Evolutionary conservation across 2,329 filamentous ascomycete species (phyloP).

Genomic region (Piedraia hortae): DNA sequence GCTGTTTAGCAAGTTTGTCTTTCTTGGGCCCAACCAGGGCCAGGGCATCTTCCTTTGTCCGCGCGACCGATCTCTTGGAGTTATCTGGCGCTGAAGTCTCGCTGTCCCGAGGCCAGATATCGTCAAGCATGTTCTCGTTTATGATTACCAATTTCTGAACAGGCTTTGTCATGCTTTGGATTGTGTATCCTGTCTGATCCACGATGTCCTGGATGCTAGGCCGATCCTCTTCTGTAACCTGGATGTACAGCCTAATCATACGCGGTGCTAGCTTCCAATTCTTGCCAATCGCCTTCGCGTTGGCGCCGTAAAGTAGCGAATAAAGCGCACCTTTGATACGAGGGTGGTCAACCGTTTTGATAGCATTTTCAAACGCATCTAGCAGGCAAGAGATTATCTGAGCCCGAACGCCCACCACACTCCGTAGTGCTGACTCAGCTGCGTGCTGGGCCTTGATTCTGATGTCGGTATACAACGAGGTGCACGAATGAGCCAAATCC

Average conservation of each 20-base stretch:
- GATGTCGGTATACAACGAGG: conserved; percentile 83
- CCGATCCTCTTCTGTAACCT: conserved; percentile 73
- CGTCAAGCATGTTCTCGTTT: conserved; percentile 39
- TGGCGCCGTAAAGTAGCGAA: conserved; percentile 62
- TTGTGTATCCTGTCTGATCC: conserved; percentile 49
- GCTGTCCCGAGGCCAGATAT: conserved; percentile 32
- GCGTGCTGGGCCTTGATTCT: conserved; percentile 80
- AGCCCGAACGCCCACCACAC: conserved; percentile 61
- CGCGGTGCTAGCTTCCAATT: conserved; percentile 89
- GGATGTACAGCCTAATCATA: conserved; percentile 72
- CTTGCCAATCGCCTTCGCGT: conserved; percentile 62
- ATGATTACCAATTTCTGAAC: conserved; percentile 67
- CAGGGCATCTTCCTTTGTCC: conserved; percentile 27
- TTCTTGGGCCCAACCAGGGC: conserved; percentile 36
- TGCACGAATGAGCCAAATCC: conserved; percentile 67
- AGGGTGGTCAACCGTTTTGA: conserved; percentile 58
- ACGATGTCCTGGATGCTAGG: conserved; percentile 80
- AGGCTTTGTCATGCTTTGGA: conserved; percentile 77
- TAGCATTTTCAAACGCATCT: conserved; percentile 45
- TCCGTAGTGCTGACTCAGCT: conserved; percentile 78
- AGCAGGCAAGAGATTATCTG: conserved; percentile 77
- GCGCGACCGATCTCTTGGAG: conserved; percentile 10
- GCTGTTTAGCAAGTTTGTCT: conserved; percentile 45
- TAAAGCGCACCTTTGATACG: conserved; percentile 89
- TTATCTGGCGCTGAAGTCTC: conserved; percentile 1